A percentile compares a stretch with the other conserved stretches of the same genome.
Conservation (phyloP, 1,284 basidiomycete species). For the Apiotrichum brassicae region DNA sequence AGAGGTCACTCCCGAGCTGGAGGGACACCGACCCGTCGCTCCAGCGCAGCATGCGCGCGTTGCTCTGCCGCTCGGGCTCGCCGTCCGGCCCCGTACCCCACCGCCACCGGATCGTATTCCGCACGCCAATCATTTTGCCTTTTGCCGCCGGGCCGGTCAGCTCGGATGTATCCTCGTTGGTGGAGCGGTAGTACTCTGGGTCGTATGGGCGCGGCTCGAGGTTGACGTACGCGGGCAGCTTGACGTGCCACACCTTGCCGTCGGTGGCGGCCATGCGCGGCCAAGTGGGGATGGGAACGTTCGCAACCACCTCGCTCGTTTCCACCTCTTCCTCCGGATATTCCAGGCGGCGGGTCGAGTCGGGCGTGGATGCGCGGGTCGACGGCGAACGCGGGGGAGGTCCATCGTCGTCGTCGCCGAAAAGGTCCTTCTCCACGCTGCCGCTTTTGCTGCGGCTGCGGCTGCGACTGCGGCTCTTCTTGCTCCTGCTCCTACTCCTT, state of each 20-base stretch:
- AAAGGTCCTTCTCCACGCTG: constrained; percentile 46
- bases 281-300: constrained; percentile 36
- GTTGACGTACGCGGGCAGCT: constrained; percentile 42
- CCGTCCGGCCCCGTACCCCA: constrained; percentile 39
- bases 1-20: constrained; percentile 44
- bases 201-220: constrained; percentile 41
- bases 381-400: constrained; percentile 61
- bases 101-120: constrained; percentile 45
- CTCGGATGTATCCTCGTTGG: constrained; percentile 21
- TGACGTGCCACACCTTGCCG: constrained; percentile 41
- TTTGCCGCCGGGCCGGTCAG: constrained; percentile 28
- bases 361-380: constrained; percentile 58
- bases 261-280: constrained; percentile 36
- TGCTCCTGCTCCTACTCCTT: too few species aligned
- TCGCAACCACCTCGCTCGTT: constrained; percentile 25
- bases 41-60: constrained; percentile 45
- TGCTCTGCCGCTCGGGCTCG: constrained; percentile 32
- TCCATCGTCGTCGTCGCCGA: constrained; percentile 75
- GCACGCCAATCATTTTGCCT: constrained; percentile 41
- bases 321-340: constrained; percentile 38
- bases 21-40: constrained; percentile 44
- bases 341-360: constrained; percentile 53
- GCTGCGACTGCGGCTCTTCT: too few species aligned
- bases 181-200: constrained; percentile 35
- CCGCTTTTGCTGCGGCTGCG: neutral